Evolutionary conservation across 768 basidiomycete genomes (phyloP).

Genomic region (Suillus bovinus): DNA sequence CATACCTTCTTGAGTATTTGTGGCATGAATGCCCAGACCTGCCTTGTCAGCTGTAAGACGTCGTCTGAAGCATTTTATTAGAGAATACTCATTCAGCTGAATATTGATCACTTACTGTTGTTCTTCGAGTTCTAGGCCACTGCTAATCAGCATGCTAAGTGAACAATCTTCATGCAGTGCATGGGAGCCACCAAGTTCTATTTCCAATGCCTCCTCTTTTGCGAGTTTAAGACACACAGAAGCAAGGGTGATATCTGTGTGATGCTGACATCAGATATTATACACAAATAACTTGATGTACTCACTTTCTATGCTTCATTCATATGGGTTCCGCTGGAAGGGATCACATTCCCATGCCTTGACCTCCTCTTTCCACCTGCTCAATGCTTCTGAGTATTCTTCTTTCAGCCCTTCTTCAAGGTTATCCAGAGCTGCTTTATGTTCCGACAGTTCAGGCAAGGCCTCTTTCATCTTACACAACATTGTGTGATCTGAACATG

Average conservation of each 20-base stretch:
- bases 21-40: constrained; percentile 23
- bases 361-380: constrained; percentile 17
- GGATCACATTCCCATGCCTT: constrained; percentile 25
- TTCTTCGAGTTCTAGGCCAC: constrained; percentile 19
- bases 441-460: neutral
- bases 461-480: constrained; percentile 9
- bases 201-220: constrained; percentile 9
- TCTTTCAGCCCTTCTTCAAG: neutral
- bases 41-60: neutral
- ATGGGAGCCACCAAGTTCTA: neutral
- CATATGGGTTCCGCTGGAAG: constrained; percentile 25
- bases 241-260: constrained; percentile 5
- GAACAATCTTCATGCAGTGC: constrained; percentile 10
- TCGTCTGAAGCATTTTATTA: neutral
- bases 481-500: constrained; percentile 1
- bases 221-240: constrained; percentile 11
- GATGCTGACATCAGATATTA: neutral
- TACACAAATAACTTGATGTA: neutral
- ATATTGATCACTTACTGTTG: constrained; percentile 13
- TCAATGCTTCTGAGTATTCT: constrained; percentile 4
- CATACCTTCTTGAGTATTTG: constrained; percentile 29
- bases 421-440: neutral
- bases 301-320: neutral
- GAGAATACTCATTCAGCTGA: neutral
- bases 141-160: constrained; percentile 8